Percentiles rank a stretch among this genome's conserved stretches.
These are phyloP conservation scores for Salvia rosmarinus DNA, from an alignment of 257 asterid genomes.

Conservation along the genomic window DNA sequence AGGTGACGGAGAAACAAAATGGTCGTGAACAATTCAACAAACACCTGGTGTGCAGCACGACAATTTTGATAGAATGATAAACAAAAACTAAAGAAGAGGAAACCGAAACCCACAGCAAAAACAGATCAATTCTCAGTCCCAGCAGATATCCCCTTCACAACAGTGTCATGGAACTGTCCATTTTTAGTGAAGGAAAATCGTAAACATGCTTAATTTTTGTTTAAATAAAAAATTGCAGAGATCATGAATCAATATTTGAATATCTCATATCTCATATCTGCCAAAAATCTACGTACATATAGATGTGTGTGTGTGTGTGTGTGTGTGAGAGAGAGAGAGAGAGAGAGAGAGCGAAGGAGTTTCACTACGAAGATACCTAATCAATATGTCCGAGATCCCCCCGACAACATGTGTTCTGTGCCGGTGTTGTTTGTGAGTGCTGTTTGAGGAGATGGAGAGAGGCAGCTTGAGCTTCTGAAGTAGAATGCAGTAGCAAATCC, in stretches of 20 bases:
- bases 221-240: background rate
- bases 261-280: no score
- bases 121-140: background rate
- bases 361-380: conserved; percentile 12
- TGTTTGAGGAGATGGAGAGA: background rate
- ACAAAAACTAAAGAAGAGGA: background rate
- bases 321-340: background rate
- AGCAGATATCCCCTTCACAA: background rate
- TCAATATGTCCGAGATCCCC: background rate
- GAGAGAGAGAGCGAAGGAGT: background rate
- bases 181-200: background rate
- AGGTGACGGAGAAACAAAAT: background rate
- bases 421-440: background rate
- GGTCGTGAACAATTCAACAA: conserved; percentile 31
- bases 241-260: background rate
- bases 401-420: no score
- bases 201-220: background rate
- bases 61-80: no score
- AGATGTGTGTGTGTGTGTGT: background rate
- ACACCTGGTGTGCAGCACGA: conserved; percentile 35
- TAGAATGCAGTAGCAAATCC: background rate
- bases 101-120: background rate
- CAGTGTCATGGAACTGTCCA: background rate
- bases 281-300: background rate
- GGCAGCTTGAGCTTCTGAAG: background rate